A percentile compares a stretch with the other conserved stretches of the same genome.
Evolutionary conservation across 495 filamentous ascomycete genomes (phyloP).

Genomic region (Ramalina peruviana): DNA sequence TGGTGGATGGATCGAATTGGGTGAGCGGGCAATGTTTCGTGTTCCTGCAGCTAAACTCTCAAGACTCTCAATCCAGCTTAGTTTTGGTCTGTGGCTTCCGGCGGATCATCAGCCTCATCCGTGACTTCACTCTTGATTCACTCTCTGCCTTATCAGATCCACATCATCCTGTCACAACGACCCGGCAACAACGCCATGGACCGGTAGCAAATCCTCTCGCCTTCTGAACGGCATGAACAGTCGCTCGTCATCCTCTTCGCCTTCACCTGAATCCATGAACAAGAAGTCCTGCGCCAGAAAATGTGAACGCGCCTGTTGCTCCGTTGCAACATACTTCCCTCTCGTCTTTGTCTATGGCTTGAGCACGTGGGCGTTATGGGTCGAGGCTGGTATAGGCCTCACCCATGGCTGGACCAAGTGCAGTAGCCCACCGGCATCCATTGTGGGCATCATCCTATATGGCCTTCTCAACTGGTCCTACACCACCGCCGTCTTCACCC

Average conservation of each 20-base stretch:
- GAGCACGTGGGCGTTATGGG: conserved; percentile 83
- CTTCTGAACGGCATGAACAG: background rate
- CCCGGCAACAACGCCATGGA: too few relatives aligned
- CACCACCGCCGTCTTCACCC: conserved; percentile 80
- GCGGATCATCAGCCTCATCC: too few relatives aligned
- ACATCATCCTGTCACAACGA: too few relatives aligned
- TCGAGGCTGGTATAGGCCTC: conserved; percentile 63
- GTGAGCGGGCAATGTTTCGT: too few relatives aligned
- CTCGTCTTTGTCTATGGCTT: conserved; percentile 77
- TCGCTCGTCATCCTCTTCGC: conserved; percentile 33
- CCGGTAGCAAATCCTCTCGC: background rate
- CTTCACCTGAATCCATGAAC: conserved; percentile 32
- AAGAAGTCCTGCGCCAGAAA: conserved; percentile 52
- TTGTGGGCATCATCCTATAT: conserved; percentile 59
- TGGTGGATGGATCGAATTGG: too few relatives aligned
- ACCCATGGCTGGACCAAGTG: conserved; percentile 21
- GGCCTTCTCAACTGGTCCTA: conserved; percentile 74
- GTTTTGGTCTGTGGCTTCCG: too few relatives aligned
- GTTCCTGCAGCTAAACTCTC: too few relatives aligned
- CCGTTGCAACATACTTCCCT: conserved; percentile 69
- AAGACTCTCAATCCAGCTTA: too few relatives aligned
- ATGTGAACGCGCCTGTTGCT: conserved; percentile 76
- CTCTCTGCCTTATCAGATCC: too few relatives aligned
- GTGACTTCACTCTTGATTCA: too few relatives aligned
- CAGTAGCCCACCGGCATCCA: conserved; percentile 25